Percentiles rank a stretch among this genome's conserved stretches.
Conservation (phyloP, 768 basidiomycete genomes). For the Terana coerulea region DNA sequence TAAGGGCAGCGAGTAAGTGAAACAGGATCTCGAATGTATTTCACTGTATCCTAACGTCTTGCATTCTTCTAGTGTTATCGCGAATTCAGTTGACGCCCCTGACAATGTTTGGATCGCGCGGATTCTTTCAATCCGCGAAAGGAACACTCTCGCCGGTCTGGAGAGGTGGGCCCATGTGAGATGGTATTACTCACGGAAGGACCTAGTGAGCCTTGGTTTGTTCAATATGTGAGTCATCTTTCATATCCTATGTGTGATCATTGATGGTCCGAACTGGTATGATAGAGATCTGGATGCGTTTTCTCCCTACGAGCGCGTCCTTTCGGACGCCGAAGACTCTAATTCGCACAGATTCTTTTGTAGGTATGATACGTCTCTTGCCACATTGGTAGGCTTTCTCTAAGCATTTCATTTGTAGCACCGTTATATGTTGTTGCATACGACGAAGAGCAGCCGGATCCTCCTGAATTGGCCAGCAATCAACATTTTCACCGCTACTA, state of each 20-base stretch:
- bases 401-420: neutral
- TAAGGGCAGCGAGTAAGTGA: neutral
- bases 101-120: conserved; percentile 1
- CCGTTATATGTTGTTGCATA: neutral
- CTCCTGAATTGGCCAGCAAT: neutral
- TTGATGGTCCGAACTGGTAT: neutral
- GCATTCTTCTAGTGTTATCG: neutral
- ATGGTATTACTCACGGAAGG: conserved; percentile 8
- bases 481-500: neutral
- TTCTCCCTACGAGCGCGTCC: neutral
- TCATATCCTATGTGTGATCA: too few relatives aligned
- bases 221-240: neutral
- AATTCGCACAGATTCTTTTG: neutral
- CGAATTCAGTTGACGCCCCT: neutral
- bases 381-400: neutral
- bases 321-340: neutral
- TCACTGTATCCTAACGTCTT: neutral
- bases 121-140: neutral
- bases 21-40: neutral
- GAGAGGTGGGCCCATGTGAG: neutral
- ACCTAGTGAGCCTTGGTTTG: neutral
- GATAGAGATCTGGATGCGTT: neutral
- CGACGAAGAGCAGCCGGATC: neutral
- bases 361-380: neutral
- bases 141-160: neutral